Conservation (phyloP, 1,284 basidiomycete genomes). For the Cryptococcus floricola region DNA sequence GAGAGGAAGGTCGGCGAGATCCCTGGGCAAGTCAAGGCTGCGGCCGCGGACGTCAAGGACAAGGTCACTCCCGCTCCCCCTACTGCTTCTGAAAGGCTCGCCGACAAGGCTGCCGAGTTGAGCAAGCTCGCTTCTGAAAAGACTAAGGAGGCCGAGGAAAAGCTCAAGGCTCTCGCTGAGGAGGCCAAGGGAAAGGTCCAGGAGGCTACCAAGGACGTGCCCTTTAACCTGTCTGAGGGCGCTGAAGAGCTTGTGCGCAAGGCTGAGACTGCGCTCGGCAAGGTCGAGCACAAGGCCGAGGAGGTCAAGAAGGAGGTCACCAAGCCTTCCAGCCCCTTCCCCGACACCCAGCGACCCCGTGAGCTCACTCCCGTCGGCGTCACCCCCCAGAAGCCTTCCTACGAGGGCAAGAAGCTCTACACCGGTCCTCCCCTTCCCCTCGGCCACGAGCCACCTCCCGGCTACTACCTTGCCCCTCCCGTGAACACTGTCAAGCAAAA, state of each 20-base stretch:
- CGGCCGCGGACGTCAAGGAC: conserved; percentile 43
- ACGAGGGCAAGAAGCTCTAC: conserved; percentile 58
- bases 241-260: conserved; percentile 62
- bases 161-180: conserved; percentile 23
- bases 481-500: conserved; percentile 20
- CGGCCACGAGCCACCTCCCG: conserved; percentile 86
- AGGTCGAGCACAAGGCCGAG: conserved; percentile 20
- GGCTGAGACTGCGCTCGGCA: conserved; percentile 57
- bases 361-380: conserved; percentile 47
- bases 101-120: conserved; percentile 34
- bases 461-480: conserved; percentile 57
- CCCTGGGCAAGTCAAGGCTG: conserved; percentile 55
- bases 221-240: conserved; percentile 59
- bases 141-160: conserved; percentile 23
- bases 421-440: conserved; percentile 67
- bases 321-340: conserved; percentile 21
- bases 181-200: conserved; percentile 31
- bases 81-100: conserved; percentile 12
- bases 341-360: conserved; percentile 41
- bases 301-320: conserved; percentile 26
- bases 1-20: conserved; percentile 49
- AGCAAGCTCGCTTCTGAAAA: conserved; percentile 32
- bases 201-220: conserved; percentile 46
- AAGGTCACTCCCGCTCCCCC: conserved; percentile 11
- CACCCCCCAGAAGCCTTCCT: conserved; percentile 36